phyloP scores from a whole-genome alignment of 1,284 basidiomycete species.

The Stereum hirsutum region DNA sequence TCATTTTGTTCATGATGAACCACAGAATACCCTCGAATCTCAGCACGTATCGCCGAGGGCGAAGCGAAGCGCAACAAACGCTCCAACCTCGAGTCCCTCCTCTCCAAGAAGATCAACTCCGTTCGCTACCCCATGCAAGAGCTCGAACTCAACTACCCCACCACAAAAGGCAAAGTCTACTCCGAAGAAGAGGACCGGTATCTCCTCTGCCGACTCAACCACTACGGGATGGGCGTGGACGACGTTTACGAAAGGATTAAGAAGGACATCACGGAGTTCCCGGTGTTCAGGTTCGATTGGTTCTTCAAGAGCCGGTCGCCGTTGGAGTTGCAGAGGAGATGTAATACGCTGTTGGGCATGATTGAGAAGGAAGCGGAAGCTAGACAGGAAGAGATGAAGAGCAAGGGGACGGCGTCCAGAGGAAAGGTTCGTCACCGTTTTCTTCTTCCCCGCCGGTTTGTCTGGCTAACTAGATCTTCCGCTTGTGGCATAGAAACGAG shows the following conservation, averaged over 20 bases:
- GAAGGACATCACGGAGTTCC: slow-evolving; percentile 92
- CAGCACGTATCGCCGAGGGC: slow-evolving; percentile 74
- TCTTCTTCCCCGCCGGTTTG: not conserved
- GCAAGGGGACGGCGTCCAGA: slow-evolving; percentile 25
- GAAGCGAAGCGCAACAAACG: slow-evolving; percentile 85
- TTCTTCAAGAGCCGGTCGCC: slow-evolving; percentile 96
- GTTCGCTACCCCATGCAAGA: slow-evolving; percentile 91
- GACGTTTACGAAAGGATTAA: slow-evolving; percentile 96
- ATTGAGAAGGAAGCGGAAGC: slow-evolving; percentile 85
- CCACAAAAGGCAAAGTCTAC: slow-evolving; percentile 94
- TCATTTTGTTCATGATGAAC: not conserved
- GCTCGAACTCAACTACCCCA: slow-evolving; percentile 88
- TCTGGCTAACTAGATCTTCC: slow-evolving; percentile 3
- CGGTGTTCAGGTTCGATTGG: slow-evolving; percentile 98
- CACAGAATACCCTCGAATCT: slow-evolving; percentile 74
- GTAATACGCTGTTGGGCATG: slow-evolving; percentile 84
- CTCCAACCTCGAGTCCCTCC: slow-evolving; percentile 71
- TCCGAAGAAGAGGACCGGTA: slow-evolving; percentile 97
- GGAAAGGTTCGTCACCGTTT: slow-evolving; percentile 56
- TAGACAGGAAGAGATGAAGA: slow-evolving; percentile 48
- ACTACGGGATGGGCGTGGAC: slow-evolving; percentile 89
- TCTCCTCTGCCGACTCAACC: slow-evolving; percentile 82
- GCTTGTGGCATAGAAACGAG: slow-evolving; percentile 40
- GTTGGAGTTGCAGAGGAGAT: slow-evolving; percentile 85
- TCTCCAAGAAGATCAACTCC: slow-evolving; percentile 74